Evolutionary conservation across 2,329 filamentous ascomycete species (phyloP), one percentile per base, ranked within the genome.

Genomic region (Cytospora schulzeri): DNA sequence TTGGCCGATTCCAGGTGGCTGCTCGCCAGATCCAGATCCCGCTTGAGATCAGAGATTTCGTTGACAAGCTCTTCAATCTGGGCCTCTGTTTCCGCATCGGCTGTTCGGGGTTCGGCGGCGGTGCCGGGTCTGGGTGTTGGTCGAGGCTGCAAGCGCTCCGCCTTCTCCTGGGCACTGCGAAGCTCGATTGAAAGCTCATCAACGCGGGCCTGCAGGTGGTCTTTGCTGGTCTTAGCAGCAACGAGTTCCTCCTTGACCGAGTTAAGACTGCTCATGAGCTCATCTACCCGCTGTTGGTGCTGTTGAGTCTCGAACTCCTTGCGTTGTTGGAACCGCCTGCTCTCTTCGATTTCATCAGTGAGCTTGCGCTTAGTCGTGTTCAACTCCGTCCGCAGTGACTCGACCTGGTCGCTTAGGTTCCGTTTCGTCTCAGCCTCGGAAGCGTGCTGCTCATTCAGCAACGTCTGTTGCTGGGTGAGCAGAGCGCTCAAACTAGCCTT

Each of bases 241-340:
- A 95, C 87, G 59, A 96, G 85, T 70, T 97, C 93, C 75, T 98
- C 93, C 53, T 94, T 91, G 58, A 89, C 87, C 66, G 92, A 87
- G 69, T 91, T 85, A 50, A 97, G 81, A 71, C 87, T 94, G 35
- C 88, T 83, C 68, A 94, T 90, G 54, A 99, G 85, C 72, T 98
- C 94, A 69, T 99, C 94, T 66, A 98, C 95, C 59, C 93, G 88
- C 76, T 93, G 95, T 75, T 97, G 92, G 58, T 86, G 88, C 74
- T 98, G 92, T 69, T 92, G 90, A 51, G 90, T 86, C 67, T 99
- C 95, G 68, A 91, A 97, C 72, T 98, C 94, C 71, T 96, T 93
- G 64, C 94, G 88, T 58, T 95, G 81, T 66, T 91, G 84, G 38
- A 91, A 80, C 75, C 96, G 94, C 81, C 93, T 96, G 69, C 83